Evolutionary conservation across 495 filamentous ascomycete genomes (phyloP).

Genomic region (Cenococcum geophilum): DNA sequence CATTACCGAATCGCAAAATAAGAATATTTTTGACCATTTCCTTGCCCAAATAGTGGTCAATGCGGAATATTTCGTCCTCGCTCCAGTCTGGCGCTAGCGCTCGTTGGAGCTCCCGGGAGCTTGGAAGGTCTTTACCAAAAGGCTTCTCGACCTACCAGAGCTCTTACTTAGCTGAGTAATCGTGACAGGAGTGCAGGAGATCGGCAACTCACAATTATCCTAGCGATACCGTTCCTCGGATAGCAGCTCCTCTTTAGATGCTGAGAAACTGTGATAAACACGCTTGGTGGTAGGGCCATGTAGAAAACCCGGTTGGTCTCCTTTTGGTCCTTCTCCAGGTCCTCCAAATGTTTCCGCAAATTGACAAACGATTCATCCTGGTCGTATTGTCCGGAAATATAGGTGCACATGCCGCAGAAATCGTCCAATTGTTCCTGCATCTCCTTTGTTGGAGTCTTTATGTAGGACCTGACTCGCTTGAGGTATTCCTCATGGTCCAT

Average conservation of each 20-base stretch:
- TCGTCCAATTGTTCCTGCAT: constrained; percentile 89
- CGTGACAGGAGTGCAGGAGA: background rate
- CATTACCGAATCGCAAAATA: constrained; percentile 96
- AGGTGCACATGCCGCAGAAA: constrained; percentile 83
- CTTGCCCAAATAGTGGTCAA: constrained; percentile 99
- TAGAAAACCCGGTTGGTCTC: constrained; percentile 95
- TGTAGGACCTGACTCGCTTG: constrained; percentile 90
- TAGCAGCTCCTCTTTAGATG: constrained; percentile 97
- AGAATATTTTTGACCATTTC: constrained; percentile 99
- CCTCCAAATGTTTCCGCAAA: constrained; percentile 82
- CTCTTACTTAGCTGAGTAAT: background rate
- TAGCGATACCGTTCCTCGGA: constrained; percentile 77
- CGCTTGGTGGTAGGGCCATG: constrained; percentile 96
- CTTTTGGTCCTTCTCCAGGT: constrained; percentile 72
- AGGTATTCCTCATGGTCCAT: constrained; percentile 98
- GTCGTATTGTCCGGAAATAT: constrained; percentile 95
- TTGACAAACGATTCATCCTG: constrained; percentile 89
- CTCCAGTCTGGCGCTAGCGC: constrained; percentile 97
- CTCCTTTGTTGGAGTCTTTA: constrained; percentile 97
- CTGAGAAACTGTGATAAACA: constrained; percentile 95
- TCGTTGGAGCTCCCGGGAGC: constrained; percentile 90
- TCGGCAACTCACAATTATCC: constrained; percentile 72
- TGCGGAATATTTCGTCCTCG: constrained; percentile 98
- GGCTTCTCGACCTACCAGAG: constrained; percentile 88
- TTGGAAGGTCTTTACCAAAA: constrained; percentile 92